phyloP scores from a whole-genome alignment of 805 yeast genomes.

The Starmerella khaoyaiensis region DNA sequence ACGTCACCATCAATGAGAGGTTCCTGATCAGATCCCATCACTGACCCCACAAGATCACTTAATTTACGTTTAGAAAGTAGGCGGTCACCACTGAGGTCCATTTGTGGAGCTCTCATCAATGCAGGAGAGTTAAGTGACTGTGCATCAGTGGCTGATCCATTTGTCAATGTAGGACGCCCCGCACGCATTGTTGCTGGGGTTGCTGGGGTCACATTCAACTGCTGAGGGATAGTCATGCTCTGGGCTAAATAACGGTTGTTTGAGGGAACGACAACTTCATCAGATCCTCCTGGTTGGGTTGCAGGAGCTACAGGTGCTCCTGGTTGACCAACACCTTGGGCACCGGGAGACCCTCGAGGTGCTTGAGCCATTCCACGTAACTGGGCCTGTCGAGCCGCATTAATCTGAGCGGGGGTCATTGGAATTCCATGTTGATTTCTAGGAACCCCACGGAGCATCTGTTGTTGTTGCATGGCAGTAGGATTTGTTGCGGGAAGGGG shows the following conservation, averaged over 20 bases:
- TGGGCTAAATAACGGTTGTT: conserved; percentile 9
- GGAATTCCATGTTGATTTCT: conserved; percentile 17
- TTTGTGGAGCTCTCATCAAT: conserved; percentile 64
- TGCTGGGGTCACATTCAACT: conserved; percentile 52
- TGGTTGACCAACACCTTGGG: background rate
- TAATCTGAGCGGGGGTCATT: conserved; percentile 6
- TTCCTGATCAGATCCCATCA: conserved; percentile 65
- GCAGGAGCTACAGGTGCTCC: background rate
- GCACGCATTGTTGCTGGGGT: conserved; percentile 52
- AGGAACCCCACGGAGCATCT: conserved; percentile 16
- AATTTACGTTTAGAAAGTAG: conserved; percentile 82
- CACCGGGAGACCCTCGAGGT: background rate
- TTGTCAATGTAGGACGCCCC: conserved; percentile 57
- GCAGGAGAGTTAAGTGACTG: conserved; percentile 59
- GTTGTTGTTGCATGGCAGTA: conserved; percentile 9
- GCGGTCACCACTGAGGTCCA: conserved; percentile 54
- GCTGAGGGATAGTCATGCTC: conserved; percentile 42
- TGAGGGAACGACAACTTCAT: conserved; percentile 1
- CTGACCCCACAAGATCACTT: conserved; percentile 70
- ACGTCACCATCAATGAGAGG: conserved; percentile 86
- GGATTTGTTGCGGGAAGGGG: conserved; percentile 1
- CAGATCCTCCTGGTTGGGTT: background rate
- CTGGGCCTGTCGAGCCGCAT: conserved; percentile 15
- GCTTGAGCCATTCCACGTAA: conserved; percentile 7
- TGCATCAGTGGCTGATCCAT: conserved; percentile 47